These are phyloP conservation scores for Gastrolobium bilobum DNA, from an alignment of 306 rosid species.

Conservation along the genomic window DNA sequence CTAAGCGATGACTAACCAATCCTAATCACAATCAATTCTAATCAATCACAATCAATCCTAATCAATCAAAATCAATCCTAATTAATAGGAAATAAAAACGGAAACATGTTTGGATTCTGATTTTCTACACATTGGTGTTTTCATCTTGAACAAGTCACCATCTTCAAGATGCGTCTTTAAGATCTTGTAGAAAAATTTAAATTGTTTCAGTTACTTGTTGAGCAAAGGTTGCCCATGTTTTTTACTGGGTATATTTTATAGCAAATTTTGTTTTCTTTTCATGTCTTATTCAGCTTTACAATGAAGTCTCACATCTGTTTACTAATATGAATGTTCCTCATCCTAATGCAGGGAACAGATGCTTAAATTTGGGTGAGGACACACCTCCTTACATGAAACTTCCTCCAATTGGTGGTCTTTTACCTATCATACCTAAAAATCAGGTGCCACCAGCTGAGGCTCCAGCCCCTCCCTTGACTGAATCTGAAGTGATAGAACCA, in stretches of 20 bases:
- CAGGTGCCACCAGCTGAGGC: conserved; percentile 72
- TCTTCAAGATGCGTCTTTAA: no score
- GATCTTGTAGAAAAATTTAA: no score
- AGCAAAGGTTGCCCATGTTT: not conserved
- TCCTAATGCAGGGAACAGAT: conserved; percentile 69
- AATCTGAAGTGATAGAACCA: conserved; percentile 64
- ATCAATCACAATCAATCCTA: no score
- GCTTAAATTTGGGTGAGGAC: conserved; percentile 44
- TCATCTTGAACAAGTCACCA: no score
- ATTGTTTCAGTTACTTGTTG: no score
- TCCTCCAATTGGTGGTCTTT: conserved; percentile 55
- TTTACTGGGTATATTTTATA: not conserved
- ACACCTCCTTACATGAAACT: conserved; percentile 68
- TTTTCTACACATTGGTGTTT: no score
- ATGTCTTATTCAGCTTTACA: not conserved
- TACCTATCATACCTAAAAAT: not conserved
- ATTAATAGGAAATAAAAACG: no score
- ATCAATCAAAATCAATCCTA: no score
- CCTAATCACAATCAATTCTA: no score
- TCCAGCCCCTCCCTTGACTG: conserved; percentile 63
- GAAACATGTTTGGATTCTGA: no score
- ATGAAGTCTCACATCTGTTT: not conserved
- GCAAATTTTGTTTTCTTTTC: not conserved
- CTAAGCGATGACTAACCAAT: no score
- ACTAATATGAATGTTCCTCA: conserved; percentile 41